Evolutionary conservation across 106 monocot genomes (phyloP).

Genomic region (Dendrobium huoshanense): DNA sequence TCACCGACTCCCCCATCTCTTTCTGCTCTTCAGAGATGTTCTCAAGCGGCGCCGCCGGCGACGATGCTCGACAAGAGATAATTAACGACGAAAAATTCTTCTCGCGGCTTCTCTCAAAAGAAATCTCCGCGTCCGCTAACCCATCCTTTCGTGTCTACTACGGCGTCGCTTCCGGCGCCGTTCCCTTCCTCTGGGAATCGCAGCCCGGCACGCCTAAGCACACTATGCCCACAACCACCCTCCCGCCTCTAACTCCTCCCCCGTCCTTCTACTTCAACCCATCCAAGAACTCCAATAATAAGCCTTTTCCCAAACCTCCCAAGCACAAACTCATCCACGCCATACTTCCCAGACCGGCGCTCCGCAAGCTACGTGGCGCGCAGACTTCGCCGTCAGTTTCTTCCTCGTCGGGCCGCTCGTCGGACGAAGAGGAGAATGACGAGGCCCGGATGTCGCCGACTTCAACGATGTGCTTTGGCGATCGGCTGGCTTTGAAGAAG

Average conservation of each 20-base stretch:
- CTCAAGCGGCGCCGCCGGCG: neutral
- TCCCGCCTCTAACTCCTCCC: constrained; percentile 60
- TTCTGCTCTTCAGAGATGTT: neutral
- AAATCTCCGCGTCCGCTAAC: constrained; percentile 16
- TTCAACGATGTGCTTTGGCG: constrained; percentile 7
- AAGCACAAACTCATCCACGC: constrained; percentile 9
- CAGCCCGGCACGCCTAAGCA: constrained; percentile 63
- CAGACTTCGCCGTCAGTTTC: constrained; percentile 1
- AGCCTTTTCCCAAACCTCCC: neutral
- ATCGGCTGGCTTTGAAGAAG: neutral
- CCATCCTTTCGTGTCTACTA: constrained; percentile 60
- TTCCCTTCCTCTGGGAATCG: constrained; percentile 79
- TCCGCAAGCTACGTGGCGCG: no score
- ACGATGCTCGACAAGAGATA: constrained; percentile 4
- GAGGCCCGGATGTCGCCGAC: constrained; percentile 10
- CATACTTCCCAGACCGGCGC: constrained; percentile 6
- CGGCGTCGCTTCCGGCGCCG: constrained; percentile 33
- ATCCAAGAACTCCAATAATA: neutral
- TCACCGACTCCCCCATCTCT: neutral
- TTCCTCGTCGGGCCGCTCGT: neutral
- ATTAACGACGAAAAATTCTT: constrained; percentile 29
- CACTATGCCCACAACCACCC: neutral
- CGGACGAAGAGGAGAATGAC: constrained; percentile 4
- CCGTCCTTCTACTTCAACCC: constrained; percentile 33
- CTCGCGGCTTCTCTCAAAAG: constrained; percentile 23